phyloP scores from a whole-genome alignment of 2,329 filamentous ascomycete genomes.

The Claviceps quebecensis region DNA sequence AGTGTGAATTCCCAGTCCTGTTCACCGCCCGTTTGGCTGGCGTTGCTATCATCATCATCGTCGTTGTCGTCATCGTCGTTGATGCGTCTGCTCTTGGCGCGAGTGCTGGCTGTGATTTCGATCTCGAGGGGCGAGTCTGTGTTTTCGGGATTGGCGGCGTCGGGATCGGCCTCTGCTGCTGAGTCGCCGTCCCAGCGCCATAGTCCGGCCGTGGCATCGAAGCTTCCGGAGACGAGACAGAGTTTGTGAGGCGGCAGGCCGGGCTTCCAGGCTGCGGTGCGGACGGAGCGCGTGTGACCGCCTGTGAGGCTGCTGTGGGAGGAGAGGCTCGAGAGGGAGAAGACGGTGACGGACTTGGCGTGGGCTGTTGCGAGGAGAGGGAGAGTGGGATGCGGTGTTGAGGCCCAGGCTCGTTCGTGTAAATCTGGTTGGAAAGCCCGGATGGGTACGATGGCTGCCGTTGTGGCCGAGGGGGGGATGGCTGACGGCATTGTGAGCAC shows the following conservation, averaged over 20 bases:
- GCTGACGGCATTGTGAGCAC: conserved; percentile 1
- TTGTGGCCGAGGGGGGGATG: not conserved
- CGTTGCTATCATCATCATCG: not conserved
- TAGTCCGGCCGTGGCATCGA: conserved; percentile 80
- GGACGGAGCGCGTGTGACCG: conserved; percentile 83
- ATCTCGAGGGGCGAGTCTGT: conserved; percentile 13
- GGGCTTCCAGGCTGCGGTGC: conserved; percentile 79
- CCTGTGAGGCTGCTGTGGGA: conserved; percentile 69
- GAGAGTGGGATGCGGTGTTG: conserved; percentile 70
- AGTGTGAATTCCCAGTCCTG: conserved; percentile 90
- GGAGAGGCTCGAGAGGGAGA: conserved; percentile 69
- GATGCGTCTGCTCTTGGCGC: not conserved
- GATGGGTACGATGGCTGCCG: conserved; percentile 21
- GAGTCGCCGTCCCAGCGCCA: conserved; percentile 53
- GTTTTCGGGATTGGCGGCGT: too few relatives aligned
- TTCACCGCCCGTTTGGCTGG: conserved; percentile 20
- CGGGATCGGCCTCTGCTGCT: not conserved
- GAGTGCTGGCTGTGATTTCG: not conserved
- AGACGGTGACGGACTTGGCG: conserved; percentile 76
- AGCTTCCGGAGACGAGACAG: conserved; percentile 81
- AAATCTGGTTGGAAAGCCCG: conserved; percentile 41
- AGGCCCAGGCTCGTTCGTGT: conserved; percentile 69
- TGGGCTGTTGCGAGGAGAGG: conserved; percentile 83
- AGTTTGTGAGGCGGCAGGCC: conserved; percentile 45
- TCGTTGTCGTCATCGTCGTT: not conserved